A percentile compares a stretch with the other conserved stretches of the same genome.
These are phyloP conservation scores for Ulmus americana DNA, from an alignment of 331 rosid genomes.

Conservation along the genomic window DNA sequence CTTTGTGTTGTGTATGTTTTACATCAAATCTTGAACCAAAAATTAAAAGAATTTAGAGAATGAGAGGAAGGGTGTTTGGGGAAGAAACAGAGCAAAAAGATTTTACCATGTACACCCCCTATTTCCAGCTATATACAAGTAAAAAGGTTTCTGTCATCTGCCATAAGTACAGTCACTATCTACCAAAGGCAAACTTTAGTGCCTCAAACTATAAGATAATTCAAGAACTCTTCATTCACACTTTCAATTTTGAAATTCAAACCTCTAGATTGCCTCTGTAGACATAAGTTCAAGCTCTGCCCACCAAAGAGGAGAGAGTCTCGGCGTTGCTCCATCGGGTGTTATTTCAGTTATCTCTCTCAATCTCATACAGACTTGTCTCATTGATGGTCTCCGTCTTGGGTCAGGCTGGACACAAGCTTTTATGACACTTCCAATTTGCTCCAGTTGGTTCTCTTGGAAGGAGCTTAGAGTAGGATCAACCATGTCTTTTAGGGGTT, in stretches of 20 bases:
- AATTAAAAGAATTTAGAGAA: background rate
- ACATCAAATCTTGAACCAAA: constrained; percentile 2
- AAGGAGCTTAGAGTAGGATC: constrained; percentile 71
- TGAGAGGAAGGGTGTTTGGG: background rate
- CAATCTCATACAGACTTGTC: constrained; percentile 50
- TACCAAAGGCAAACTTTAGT: constrained; percentile 13
- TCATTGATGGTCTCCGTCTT: constrained; percentile 51
- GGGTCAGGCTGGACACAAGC: constrained; percentile 49
- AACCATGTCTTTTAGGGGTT: constrained; percentile 45
- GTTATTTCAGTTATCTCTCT: constrained; percentile 67
- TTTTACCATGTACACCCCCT: constrained; percentile 11
- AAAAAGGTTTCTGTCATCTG: constrained; percentile 21
- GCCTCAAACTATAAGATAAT: constrained; percentile 10
- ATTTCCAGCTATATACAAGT: constrained; percentile 50
- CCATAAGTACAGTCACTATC: constrained; percentile 28
- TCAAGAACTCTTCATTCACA: constrained; percentile 19
- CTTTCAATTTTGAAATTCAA: constrained; percentile 21
- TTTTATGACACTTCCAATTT: constrained; percentile 44
- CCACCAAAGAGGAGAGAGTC: constrained; percentile 96
- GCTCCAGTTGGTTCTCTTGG: constrained; percentile 52
- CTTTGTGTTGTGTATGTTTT: background rate
- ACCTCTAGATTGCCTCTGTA: constrained; percentile 44
- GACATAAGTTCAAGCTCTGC: constrained; percentile 90
- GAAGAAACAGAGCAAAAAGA: background rate
- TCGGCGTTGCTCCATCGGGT: constrained; percentile 71